Base-by-base conservation (phyloP, 352 stramenopile species). In the Pythium periplocum region DNA sequence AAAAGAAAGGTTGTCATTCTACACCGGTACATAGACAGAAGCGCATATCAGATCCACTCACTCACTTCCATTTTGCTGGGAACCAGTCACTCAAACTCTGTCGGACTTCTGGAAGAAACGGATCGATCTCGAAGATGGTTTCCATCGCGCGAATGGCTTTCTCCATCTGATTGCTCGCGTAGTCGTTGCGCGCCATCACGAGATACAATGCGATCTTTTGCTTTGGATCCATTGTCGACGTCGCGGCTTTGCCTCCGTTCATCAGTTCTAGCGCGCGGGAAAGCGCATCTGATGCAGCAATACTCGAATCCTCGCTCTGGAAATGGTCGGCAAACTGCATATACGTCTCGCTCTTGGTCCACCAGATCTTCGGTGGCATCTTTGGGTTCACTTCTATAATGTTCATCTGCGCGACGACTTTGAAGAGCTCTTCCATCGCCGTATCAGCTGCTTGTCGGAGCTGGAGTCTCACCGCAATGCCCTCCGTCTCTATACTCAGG, bases 161-260 rank as follows among this genome's bases (percentile, higher is more conserved):
- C 53, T 89, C 76, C 81, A 91, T 89, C 45, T 88, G 78, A 54
- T 91, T 91, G 62, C 66, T 73, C 52, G 86, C 67, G 58, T 86
- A 89, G 46, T 78, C 87, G 12, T 78, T 82, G n/a, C 50, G 51
- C 9, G 66, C 78, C 17, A 91, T 69, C n/a, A 76, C 68, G 7
- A 82, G 6, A 44, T 87, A 86, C 48, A 87, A 45, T 8, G 64
- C 39, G 35, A 84, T 63, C 17, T 75, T 73, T 10, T 60, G 61
- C 2, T 43, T 38, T 6, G 44, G 6, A 6, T 1, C 10, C 35
- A 31, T 32, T 34, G 17, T 62, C 2, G 45, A 43, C 1, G 57
- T 71, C 38, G 57, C 30, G 48, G 50, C 17, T 26, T 26, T 26
- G 17, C 17, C 17, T 26, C 17, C 17, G 17, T 73, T 65, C 34